Evolutionary conservation across 768 basidiomycete species (phyloP).

Genomic region (Favolaschia claudopus): DNA sequence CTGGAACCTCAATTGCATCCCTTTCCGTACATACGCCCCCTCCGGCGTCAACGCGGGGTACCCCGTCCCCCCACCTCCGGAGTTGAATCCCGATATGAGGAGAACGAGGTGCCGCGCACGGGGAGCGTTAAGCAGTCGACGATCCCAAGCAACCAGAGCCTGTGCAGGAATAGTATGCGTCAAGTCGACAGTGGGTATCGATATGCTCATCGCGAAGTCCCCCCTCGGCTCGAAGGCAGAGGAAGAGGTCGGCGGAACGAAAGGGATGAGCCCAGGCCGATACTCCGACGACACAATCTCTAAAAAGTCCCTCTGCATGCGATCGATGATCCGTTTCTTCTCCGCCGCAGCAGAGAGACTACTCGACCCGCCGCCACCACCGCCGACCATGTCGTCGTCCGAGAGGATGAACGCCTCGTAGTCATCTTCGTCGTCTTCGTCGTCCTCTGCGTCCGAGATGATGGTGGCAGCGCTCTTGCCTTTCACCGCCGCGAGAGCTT

Average conservation of each 20-base stretch:
- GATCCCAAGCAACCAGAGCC: conserved; percentile 79
- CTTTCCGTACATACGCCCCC: conserved; percentile 46
- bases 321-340: conserved; percentile 39
- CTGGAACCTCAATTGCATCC: conserved; percentile 58
- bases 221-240: neutral
- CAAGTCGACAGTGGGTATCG: conserved; percentile 60
- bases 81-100: conserved; percentile 70
- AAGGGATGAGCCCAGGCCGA: conserved; percentile 62
- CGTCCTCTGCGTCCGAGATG: conserved; percentile 37
- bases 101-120: conserved; percentile 66
- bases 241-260: conserved; percentile 1
- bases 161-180: conserved; percentile 63
- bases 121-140: conserved; percentile 56
- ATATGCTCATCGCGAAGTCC: conserved; percentile 48
- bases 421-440: conserved; percentile 46
- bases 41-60: conserved; percentile 61
- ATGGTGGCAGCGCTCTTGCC: conserved; percentile 16
- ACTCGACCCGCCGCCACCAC: neutral
- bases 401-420: conserved; percentile 47
- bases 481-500: conserved; percentile 20
- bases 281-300: conserved; percentile 59
- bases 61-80: conserved; percentile 28
- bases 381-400: conserved; percentile 27
- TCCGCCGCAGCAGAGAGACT: conserved; percentile 29
- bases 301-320: conserved; percentile 53